Conservation (phyloP, 2,329 filamentous ascomycete genomes). For the Teratosphaeria destructans region DNA sequence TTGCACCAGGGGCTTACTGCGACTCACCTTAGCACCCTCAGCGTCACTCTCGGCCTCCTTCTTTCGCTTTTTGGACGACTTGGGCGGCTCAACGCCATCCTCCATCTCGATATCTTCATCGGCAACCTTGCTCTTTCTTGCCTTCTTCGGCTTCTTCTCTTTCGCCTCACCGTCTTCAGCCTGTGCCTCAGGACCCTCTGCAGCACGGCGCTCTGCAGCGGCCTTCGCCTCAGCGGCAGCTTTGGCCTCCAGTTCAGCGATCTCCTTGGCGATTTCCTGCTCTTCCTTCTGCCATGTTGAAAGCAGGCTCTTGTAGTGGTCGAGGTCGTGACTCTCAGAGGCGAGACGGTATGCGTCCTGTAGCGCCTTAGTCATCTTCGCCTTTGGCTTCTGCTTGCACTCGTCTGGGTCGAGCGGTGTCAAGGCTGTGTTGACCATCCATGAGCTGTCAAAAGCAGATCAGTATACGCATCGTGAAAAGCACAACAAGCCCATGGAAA, state of each 20-base stretch:
- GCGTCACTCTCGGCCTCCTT: slow-evolving; percentile 54
- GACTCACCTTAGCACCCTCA: slow-evolving; percentile 53
- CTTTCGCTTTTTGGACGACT: slow-evolving; percentile 70
- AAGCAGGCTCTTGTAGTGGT: slow-evolving; percentile 75
- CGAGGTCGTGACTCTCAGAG: slow-evolving; percentile 63
- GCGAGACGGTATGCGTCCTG: slow-evolving; percentile 72
- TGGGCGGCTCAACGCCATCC: slow-evolving; percentile 49
- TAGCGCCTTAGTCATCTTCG: slow-evolving; percentile 70
- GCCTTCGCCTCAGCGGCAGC: slow-evolving; percentile 30
- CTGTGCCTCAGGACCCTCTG: slow-evolving; percentile 33
- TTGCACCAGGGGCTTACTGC: neutral
- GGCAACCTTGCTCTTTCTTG: slow-evolving; percentile 23
- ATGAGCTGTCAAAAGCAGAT: slow-evolving; percentile 51
- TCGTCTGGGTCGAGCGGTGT: slow-evolving; percentile 65
- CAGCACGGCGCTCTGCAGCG: slow-evolving; percentile 28
- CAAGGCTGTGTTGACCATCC: slow-evolving; percentile 79
- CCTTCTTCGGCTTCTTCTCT: slow-evolving; percentile 38
- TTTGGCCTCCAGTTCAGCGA: slow-evolving; percentile 30
- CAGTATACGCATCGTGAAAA: slow-evolving; percentile 1
- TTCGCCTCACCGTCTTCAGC: slow-evolving; percentile 43
- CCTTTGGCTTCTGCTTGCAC: slow-evolving; percentile 53
- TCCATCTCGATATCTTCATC: slow-evolving; percentile 44
- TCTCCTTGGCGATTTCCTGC: slow-evolving; percentile 19
- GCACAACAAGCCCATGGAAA: neutral
- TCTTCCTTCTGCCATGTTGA: slow-evolving; percentile 46